These are phyloP conservation scores for Silene vulgaris DNA, from an alignment of 179 eudicot genomes.

Conservation along the genomic window DNA sequence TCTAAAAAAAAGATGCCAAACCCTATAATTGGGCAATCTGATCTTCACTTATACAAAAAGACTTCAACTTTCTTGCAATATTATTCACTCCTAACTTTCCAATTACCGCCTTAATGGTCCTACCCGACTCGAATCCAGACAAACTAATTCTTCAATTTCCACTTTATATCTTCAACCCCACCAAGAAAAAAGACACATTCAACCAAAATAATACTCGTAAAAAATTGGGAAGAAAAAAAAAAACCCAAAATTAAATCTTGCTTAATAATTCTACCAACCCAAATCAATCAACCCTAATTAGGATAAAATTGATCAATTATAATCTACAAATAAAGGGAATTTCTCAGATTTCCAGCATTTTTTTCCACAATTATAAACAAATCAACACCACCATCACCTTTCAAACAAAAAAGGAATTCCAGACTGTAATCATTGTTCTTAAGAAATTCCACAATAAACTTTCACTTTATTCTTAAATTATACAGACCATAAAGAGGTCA, in stretches of 20 bases:
- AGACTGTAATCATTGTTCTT: conserved; percentile 30
- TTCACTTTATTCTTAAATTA: conserved; percentile 22
- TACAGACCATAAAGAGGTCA: conserved; percentile 25
- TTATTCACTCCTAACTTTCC: conserved; percentile 17
- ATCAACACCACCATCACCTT: no score
- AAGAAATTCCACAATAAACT: conserved; percentile 16
- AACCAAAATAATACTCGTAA: neutral
- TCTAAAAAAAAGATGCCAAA: conserved; percentile 27
- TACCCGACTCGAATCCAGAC: neutral
- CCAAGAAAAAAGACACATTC: conserved; percentile 19
- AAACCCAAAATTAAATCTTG: neutral
- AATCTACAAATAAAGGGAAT: neutral
- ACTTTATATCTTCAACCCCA: conserved; percentile 19
- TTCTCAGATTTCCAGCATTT: conserved; percentile 10
- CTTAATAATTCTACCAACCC: neutral
- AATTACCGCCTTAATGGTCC: neutral
- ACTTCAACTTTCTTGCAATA: conserved; percentile 14
- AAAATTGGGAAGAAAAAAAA: neutral
- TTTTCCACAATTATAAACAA: conserved; percentile 1
- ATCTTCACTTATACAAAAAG: conserved; percentile 24
- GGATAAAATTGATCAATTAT: neutral
- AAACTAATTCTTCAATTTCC: conserved; percentile 7
- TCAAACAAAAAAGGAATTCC: conserved; percentile 15
- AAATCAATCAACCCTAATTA: conserved; percentile 13
- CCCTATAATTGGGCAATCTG: conserved; percentile 30